Evolutionary conservation across 2,329 filamentous ascomycete genomes (phyloP).

Genomic region (Fusarium penzigii): DNA sequence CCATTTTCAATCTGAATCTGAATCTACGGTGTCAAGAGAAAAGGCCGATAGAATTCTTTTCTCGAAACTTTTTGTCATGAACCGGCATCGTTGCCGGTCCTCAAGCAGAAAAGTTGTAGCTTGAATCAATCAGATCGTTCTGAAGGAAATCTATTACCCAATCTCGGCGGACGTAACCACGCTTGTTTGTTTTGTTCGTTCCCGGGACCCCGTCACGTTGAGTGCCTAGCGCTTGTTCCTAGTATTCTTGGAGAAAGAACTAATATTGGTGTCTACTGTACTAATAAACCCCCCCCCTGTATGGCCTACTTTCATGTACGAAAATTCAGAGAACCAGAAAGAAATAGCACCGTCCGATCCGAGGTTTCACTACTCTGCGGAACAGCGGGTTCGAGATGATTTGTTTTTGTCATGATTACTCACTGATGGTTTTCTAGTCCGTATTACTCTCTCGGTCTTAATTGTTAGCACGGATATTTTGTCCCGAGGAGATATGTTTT

Average conservation of each 20-base stretch:
- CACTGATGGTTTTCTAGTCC: too few relatives aligned
- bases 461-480: constrained; percentile 5
- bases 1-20: neutral
- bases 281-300: neutral
- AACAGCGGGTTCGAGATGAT: constrained; percentile 3
- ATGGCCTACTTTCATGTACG: too few relatives aligned
- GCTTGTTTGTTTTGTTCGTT: constrained; percentile 2
- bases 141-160: neutral
- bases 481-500: constrained; percentile 1
- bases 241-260: neutral
- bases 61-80: constrained; percentile 1
- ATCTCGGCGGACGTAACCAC: neutral
- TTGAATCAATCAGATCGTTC: constrained; percentile 14
- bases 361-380: neutral
- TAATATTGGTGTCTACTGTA: too few relatives aligned
- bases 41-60: neutral
- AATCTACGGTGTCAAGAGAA: neutral
- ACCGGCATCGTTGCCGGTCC: constrained; percentile 21
- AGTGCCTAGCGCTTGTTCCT: neutral
- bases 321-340: too few relatives aligned
- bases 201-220: constrained; percentile 20
- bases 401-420: neutral
- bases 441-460: too few relatives aligned
- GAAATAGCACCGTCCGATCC: too few relatives aligned
- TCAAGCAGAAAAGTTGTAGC: too few relatives aligned